Base-by-base conservation (phyloP, 257 asterid species). In the Cruciata laevipes region DNA sequence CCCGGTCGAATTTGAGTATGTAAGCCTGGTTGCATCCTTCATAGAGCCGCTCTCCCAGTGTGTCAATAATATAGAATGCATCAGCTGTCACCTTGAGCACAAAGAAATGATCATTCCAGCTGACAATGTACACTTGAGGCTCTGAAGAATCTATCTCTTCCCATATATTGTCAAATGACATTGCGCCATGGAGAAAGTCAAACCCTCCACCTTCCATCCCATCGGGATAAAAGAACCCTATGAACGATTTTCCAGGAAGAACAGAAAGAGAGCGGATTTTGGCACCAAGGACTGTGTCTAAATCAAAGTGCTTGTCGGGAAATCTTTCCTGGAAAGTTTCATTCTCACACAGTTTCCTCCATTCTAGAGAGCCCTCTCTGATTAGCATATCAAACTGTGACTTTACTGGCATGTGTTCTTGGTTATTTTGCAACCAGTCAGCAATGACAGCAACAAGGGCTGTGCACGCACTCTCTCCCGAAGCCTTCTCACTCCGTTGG, bases 61-160 rank as follows among this genome's bases (percentile, higher is more conserved):
- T 93, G 74, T 93, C 97, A 37, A 93, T 88, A 17, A 93, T 85
- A 76, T 85, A 93, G 79, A 84, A 90, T 21, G 96, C 97, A 65
- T 90, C 91, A 0, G 63, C 60, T 55, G 86, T 97, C 12, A 90
- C 91, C 80, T 88, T 93, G 14, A 93, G 95, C 59, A 93, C 84
- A 60, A 93, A 93, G 71, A 93, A 93, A 73, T 93, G 99, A 68
- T 93, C 99, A 17, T 93, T 93, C 99, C 99, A 93, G 71, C 99
- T 93, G 63, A 93, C 84, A 5, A 93, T 84, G 76, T 83, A 93
- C 52, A 93, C 88, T 38, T 82, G 86, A 72, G 89, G 66, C 57
- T 82, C 81, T 35, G 62, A 52, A 67, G 71, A 72, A 75, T 79
- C 81, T 6, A 93, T 85, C 84, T 93, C 97, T 18, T 90, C 96